Evolutionary conservation across 1,139 yeast genomes (phyloP).

Genomic region (Debaryomyces sp.): DNA sequence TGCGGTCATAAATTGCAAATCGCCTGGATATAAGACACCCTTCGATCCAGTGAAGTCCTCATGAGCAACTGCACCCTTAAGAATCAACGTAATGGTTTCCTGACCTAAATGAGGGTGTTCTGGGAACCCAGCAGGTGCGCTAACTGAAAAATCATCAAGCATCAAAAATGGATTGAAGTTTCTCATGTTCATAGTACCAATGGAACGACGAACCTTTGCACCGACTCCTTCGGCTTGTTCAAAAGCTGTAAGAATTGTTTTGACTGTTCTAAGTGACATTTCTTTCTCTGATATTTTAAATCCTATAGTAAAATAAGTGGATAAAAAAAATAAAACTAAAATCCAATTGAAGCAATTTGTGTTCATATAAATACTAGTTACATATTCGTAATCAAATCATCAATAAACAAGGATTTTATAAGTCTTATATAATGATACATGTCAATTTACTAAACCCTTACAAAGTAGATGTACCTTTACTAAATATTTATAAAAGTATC

Average conservation of each 20-base stretch:
- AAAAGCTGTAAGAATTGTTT: constrained; percentile 61
- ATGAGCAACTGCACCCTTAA: constrained; percentile 81
- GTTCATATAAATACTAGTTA: background rate
- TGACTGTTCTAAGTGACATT: constrained; percentile 49
- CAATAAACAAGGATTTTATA: background rate
- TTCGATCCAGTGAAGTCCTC: constrained; percentile 88
- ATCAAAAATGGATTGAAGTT: constrained; percentile 82
- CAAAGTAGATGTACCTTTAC: background rate
- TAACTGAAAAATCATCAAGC: constrained; percentile 70
- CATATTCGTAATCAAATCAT: background rate
- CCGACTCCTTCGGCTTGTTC: constrained; percentile 90
- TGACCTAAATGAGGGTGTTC: constrained; percentile 94
- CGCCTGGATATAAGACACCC: constrained; percentile 82
- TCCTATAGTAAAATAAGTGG: constrained; percentile 1
- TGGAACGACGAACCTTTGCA: constrained; percentile 79
- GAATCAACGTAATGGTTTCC: constrained; percentile 79
- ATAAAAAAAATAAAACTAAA: background rate
- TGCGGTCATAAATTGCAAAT: constrained; percentile 93
- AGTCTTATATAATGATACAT: background rate
- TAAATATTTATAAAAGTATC: constrained; percentile 1
- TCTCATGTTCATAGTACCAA: constrained; percentile 68
- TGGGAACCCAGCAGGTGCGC: constrained; percentile 75
- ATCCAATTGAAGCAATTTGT: background rate
- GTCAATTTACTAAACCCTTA: background rate
- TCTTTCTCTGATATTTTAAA: constrained; percentile 1